A percentile compares a stretch with the other conserved stretches of the same genome.
Evolutionary conservation across 345 rosid species (phyloP).

Genomic region (Cardamine chenopodiifolia): DNA sequence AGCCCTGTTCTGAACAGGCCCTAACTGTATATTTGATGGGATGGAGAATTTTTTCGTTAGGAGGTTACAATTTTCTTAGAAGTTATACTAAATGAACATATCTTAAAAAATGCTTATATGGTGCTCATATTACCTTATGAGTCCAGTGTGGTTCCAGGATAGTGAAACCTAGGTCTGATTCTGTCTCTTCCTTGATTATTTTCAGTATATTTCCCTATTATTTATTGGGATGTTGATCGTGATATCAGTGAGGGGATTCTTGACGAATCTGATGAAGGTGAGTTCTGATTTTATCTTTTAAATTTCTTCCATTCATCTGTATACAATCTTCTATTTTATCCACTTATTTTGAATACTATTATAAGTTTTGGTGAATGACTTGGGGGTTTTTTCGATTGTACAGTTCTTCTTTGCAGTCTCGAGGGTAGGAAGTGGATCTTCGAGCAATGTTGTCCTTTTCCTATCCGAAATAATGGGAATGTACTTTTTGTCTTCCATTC

Average conservation of each 20-base stretch:
- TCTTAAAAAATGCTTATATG: background rate
- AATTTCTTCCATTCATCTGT: background rate
- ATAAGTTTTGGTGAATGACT: constrained; percentile 22
- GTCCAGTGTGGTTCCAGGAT: background rate
- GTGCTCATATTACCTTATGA: background rate
- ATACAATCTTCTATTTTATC: background rate
- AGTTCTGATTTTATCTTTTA: constrained; percentile 20
- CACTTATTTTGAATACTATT: constrained; percentile 23
- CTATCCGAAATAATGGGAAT: constrained; percentile 98
- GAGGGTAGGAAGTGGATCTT: constrained; percentile 98
- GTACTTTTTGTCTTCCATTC: constrained; percentile 95
- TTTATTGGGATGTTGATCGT: constrained; percentile 94
- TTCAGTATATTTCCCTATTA: constrained; percentile 90
- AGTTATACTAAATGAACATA: background rate
- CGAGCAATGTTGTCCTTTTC: constrained; percentile 94
- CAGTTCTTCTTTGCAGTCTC: constrained; percentile 99
- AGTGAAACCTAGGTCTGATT: constrained; percentile 21
- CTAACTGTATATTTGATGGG: constrained; percentile 10
- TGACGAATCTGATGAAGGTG: constrained; percentile 97
- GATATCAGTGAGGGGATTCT: constrained; percentile 94
- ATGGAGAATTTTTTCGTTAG: background rate
- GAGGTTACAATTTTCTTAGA: constrained; percentile 6
- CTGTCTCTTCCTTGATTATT: constrained; percentile 23
- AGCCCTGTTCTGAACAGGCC: too few relatives aligned
- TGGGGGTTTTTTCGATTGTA: constrained; percentile 24